Conservation (phyloP, 2,329 filamentous ascomycete genomes). For the Hypoxylon sp. region DNA sequence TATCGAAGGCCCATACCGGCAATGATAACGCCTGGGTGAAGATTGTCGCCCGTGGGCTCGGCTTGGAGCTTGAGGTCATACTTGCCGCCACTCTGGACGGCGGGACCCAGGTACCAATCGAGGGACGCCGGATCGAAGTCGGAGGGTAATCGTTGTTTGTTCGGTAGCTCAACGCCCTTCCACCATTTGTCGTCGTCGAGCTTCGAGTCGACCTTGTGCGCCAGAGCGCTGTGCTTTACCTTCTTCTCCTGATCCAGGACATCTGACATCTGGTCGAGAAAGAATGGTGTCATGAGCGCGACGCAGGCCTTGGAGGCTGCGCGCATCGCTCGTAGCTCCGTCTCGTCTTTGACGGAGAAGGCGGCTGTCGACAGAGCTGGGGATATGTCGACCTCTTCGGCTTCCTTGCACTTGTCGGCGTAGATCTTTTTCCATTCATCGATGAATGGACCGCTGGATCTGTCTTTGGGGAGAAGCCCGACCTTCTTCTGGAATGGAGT, state of each 20-base stretch:
- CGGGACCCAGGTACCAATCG: constrained; percentile 91
- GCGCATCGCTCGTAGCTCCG: constrained; percentile 90
- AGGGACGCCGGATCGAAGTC: constrained; percentile 89
- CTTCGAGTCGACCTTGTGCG: constrained; percentile 89
- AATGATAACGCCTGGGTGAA: constrained; percentile 93
- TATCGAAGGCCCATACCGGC: constrained; percentile 92
- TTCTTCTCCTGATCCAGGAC: constrained; percentile 97
- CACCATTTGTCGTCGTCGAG: constrained; percentile 95
- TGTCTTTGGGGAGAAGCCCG: constrained; percentile 85
- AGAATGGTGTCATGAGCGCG: constrained; percentile 93
- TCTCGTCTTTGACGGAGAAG: constrained; percentile 93
- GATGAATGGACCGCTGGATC: constrained; percentile 84
- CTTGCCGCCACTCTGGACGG: constrained; percentile 93
- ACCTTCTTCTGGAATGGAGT: constrained; percentile 75
- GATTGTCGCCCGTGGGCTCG: constrained; percentile 79
- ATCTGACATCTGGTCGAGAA: constrained; percentile 97
- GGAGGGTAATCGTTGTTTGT: constrained; percentile 77
- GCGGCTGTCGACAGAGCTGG: constrained; percentile 81
- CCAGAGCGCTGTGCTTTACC: constrained; percentile 85
- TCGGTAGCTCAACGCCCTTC: constrained; percentile 75
- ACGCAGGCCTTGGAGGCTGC: constrained; percentile 94
- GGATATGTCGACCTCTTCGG: constrained; percentile 88
- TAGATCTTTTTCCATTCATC: constrained; percentile 95
- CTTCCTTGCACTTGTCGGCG: constrained; percentile 78
- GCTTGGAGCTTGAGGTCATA: constrained; percentile 87